Conservation (phyloP, 768 basidiomycete species). For the Tremella fuciformis region DNA sequence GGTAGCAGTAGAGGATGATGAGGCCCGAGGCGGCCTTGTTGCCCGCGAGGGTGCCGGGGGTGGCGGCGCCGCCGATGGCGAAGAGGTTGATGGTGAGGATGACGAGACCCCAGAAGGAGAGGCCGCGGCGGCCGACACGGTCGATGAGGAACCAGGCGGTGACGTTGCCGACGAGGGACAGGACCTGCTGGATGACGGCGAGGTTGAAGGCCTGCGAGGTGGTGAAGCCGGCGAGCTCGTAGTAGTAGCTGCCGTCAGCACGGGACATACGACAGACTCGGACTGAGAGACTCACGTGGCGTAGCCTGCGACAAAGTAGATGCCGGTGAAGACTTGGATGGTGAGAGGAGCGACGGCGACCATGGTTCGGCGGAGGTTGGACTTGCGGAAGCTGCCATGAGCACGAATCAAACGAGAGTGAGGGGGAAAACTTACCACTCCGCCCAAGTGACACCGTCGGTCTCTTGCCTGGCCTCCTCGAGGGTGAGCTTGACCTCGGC, state of each 20-base stretch:
- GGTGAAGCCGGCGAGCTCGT: slow-evolving; percentile 11
- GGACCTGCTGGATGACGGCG: slow-evolving; percentile 15
- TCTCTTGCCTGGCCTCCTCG: too few relatives aligned
- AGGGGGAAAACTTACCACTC: neutral
- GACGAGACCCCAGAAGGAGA: slow-evolving; percentile 42
- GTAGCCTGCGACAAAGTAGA: slow-evolving; percentile 19
- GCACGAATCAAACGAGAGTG: too few relatives aligned
- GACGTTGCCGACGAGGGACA: slow-evolving; percentile 3
- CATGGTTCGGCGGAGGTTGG: slow-evolving; percentile 20
- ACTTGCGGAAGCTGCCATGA: slow-evolving; percentile 15
- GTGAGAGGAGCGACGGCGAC: slow-evolving; percentile 17
- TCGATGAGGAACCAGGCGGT: slow-evolving; percentile 34
- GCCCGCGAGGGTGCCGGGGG: slow-evolving; percentile 19
- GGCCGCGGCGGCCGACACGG: slow-evolving; percentile 40
- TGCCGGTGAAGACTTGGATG: slow-evolving; percentile 21
- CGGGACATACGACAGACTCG: slow-evolving; percentile 13
- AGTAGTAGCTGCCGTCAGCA: slow-evolving; percentile 14
- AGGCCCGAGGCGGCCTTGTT: slow-evolving; percentile 39
- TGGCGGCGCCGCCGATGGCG: slow-evolving; percentile 41
- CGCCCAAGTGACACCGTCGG: neutral
- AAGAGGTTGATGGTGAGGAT: slow-evolving; percentile 37
- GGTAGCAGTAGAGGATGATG: slow-evolving; percentile 27
- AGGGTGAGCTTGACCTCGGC: slow-evolving; percentile 1
- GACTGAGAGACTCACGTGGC: slow-evolving; percentile 16
- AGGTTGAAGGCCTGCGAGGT: slow-evolving; percentile 3